phyloP scores from a whole-genome alignment of 106 monocot species.

The Dioscorea alata region DNA sequence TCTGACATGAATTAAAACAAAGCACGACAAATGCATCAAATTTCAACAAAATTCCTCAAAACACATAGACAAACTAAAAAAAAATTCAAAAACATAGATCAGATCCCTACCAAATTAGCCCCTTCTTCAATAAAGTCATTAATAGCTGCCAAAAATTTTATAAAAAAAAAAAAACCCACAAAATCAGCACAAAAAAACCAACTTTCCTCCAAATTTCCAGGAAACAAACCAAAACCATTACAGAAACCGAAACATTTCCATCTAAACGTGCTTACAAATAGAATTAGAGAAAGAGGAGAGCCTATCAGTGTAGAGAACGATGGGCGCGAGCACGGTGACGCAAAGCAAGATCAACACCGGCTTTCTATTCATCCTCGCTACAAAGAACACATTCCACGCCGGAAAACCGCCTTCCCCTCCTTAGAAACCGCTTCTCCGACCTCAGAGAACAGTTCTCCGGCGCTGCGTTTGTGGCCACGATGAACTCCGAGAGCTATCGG shows the following conservation, averaged over 20 bases:
- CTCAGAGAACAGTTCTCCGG: too few relatives aligned
- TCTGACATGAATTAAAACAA: neutral
- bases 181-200: neutral
- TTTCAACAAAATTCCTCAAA: neutral
- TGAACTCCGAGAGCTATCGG: too few relatives aligned
- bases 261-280: conserved; percentile 10
- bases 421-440: too few relatives aligned
- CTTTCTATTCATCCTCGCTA: conserved; percentile 37
- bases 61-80: neutral
- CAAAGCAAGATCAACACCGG: conserved; percentile 46
- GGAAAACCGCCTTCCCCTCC: neutral
- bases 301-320: conserved; percentile 68
- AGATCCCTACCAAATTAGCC: conserved; percentile 10
- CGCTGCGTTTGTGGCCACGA: too few relatives aligned
- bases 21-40: conserved; percentile 3
- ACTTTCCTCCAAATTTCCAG: neutral
- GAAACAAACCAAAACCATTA: conserved; percentile 3
- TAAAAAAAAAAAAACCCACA: conserved; percentile 8
- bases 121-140: conserved; percentile 13
- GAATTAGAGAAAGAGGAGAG: conserved; percentile 34
- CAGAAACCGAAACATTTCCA: neutral
- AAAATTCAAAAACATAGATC: neutral
- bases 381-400: conserved; percentile 14
- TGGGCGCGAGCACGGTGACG: conserved; percentile 67
- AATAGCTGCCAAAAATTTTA: conserved; percentile 9